A percentile compares a stretch with the other conserved stretches of the same genome.
Conservation (phyloP, 1,284 basidiomycete species). For the Cryptococcus sp. region DNA sequence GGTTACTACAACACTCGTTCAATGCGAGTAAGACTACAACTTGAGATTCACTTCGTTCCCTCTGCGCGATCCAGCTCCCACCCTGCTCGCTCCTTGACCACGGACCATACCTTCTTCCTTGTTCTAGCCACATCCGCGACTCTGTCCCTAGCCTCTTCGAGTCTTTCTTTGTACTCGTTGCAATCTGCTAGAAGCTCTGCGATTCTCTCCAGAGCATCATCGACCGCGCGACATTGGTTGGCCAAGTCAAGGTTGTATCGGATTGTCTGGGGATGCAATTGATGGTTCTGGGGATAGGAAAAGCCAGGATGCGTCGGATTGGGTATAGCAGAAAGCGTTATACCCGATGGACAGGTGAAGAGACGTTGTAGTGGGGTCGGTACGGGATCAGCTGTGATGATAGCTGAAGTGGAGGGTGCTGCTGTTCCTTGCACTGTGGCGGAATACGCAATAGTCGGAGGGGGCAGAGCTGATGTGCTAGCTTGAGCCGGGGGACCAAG, state of each 20-base stretch:
- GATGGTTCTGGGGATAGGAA: slow-evolving; percentile 30
- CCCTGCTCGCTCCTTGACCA: slow-evolving; percentile 52
- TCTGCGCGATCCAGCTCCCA: slow-evolving; percentile 37
- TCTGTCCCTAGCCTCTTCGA: slow-evolving; percentile 57
- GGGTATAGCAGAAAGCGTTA: slow-evolving; percentile 46
- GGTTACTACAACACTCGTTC: neutral
- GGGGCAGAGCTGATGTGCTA: slow-evolving; percentile 16
- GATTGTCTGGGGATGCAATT: slow-evolving; percentile 32
- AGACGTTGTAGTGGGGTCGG: slow-evolving; percentile 49
- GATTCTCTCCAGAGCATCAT: slow-evolving; percentile 51
- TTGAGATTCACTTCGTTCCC: neutral
- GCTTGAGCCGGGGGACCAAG: slow-evolving; percentile 17
- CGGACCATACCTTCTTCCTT: slow-evolving; percentile 56
- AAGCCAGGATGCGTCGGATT: slow-evolving; percentile 35
- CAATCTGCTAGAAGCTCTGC: slow-evolving; percentile 57
- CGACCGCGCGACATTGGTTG: slow-evolving; percentile 48
- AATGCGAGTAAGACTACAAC: neutral
- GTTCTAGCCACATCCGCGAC: slow-evolving; percentile 55
- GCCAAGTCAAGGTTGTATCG: slow-evolving; percentile 49
- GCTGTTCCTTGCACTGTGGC: slow-evolving; percentile 31
- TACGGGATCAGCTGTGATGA: slow-evolving; percentile 13
- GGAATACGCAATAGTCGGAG: slow-evolving; percentile 32
- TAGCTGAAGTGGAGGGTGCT: slow-evolving; percentile 6
- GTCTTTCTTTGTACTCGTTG: slow-evolving; percentile 57
- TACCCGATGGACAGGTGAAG: slow-evolving; percentile 48